Conservation (phyloP, 176 grass and related monocot genomes). For the Saccharum spontaneum region DNA sequence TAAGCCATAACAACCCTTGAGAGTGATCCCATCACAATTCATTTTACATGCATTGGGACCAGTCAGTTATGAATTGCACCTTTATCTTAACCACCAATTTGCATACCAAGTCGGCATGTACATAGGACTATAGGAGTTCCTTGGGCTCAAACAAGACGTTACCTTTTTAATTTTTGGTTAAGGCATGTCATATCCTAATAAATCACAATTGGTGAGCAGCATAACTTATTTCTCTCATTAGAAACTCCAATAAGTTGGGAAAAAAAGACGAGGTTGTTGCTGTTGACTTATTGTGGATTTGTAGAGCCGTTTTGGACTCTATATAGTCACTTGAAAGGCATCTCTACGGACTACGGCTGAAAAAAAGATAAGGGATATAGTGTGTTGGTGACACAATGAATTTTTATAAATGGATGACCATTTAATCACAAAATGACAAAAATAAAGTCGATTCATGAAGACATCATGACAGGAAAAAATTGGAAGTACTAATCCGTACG, state of each 20-base stretch:
- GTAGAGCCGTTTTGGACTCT: neutral
- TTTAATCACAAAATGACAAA: neutral
- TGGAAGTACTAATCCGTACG: neutral
- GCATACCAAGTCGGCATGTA: neutral
- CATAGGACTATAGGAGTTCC: neutral
- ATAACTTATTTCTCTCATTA: neutral
- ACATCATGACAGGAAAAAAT: neutral
- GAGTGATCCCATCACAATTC: neutral
- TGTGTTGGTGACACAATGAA: neutral
- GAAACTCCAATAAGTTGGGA: conserved; percentile 1
- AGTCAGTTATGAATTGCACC: neutral
- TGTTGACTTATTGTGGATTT: neutral
- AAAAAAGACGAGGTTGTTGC: neutral
- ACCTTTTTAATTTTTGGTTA: neutral
- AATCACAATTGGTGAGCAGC: neutral
- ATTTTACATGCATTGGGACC: neutral
- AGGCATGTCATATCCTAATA: neutral
- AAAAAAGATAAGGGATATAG: neutral
- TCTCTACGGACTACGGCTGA: neutral
- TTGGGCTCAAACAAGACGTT: neutral
- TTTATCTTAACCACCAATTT: neutral
- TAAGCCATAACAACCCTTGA: neutral
- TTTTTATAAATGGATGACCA: neutral
- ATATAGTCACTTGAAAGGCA: neutral
- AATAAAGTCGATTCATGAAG: conserved; percentile 17